phyloP scores from a whole-genome alignment of 768 basidiomycete genomes.

The Leccinellum rugosiceps region DNA sequence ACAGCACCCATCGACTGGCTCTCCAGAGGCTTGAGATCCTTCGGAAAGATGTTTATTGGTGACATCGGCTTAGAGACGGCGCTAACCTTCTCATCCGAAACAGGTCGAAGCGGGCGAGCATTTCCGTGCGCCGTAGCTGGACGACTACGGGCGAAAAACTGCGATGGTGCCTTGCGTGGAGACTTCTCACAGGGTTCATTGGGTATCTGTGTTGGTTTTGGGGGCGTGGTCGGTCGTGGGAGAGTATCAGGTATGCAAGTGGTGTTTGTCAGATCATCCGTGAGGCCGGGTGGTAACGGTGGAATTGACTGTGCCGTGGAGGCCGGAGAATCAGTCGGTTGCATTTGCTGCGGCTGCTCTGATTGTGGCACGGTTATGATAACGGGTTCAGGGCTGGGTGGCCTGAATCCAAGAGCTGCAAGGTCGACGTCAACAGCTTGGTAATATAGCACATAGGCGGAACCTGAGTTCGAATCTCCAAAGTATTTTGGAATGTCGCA shows the following conservation, averaged over 20 bases:
- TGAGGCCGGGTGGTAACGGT: conserved; percentile 38
- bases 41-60: conserved; percentile 18
- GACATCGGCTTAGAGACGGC: conserved; percentile 7
- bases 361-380: conserved; percentile 13
- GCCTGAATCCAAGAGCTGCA: conserved; percentile 62
- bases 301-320: conserved; percentile 23
- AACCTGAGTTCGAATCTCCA: conserved; percentile 83
- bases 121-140: conserved; percentile 11
- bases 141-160: conserved; percentile 11
- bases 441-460: conserved; percentile 96
- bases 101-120: conserved; percentile 21
- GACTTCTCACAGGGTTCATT: conserved; percentile 15
- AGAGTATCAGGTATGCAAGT: conserved; percentile 12
- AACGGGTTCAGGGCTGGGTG: conserved; percentile 22
- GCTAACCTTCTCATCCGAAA: conserved; percentile 24
- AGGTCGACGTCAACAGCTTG: conserved; percentile 88
- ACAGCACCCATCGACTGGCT: conserved; percentile 30
- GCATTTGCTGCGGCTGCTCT: conserved; percentile 11
- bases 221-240: conserved; percentile 20
- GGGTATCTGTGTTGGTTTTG: conserved; percentile 18
- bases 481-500: conserved; percentile 90
- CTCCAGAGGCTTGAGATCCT: conserved; percentile 24
- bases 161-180: conserved; percentile 23
- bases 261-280: conserved; percentile 22
- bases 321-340: conserved; percentile 25